A percentile compares a stretch with the other conserved stretches of the same genome.
These are phyloP conservation scores for Botrytis porri DNA, from an alignment of 2,329 filamentous ascomycete genomes.

Conservation along the genomic window DNA sequence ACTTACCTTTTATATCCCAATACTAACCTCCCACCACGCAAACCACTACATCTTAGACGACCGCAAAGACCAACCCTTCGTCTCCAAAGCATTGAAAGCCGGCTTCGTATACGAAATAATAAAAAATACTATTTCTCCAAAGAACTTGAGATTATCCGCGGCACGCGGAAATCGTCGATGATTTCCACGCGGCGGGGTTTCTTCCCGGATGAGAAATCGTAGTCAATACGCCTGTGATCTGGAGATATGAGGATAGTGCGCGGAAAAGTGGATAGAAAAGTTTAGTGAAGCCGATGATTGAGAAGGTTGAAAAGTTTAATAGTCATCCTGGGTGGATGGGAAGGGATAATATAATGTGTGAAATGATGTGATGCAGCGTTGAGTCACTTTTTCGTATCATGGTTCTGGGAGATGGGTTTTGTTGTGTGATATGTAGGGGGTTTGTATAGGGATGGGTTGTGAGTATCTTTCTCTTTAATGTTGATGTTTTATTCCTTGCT, in stretches of 20 bases:
- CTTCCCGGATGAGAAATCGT: neutral
- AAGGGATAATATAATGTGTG: neutral
- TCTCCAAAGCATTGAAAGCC: constrained; percentile 18
- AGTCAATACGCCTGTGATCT: constrained; percentile 14
- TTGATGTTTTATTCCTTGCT: neutral
- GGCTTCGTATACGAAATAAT: constrained; percentile 16
- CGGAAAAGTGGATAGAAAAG: neutral
- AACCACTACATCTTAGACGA: constrained; percentile 8
- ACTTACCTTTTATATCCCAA: too few species aligned
- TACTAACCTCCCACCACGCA: neutral
- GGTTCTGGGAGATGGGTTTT: neutral
- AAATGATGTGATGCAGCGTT: constrained; percentile 20
- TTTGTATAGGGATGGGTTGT: constrained; percentile 18
- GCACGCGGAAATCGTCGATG: constrained; percentile 12
- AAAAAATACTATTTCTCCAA: constrained; percentile 10
- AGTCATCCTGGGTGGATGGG: constrained; percentile 17
- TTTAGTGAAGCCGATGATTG: constrained; percentile 20
- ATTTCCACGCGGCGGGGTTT: constrained; percentile 1
- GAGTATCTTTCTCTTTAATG: neutral
- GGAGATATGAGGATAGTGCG: neutral
- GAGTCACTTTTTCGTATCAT: constrained; percentile 23
- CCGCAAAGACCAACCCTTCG: constrained; percentile 1
- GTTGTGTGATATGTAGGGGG: constrained; percentile 22
- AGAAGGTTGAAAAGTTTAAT: constrained; percentile 22
- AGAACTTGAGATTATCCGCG: constrained; percentile 7